Conservation (phyloP, 2,329 filamentous ascomycete genomes). For the Pseudopithomyces chartarum region DNA sequence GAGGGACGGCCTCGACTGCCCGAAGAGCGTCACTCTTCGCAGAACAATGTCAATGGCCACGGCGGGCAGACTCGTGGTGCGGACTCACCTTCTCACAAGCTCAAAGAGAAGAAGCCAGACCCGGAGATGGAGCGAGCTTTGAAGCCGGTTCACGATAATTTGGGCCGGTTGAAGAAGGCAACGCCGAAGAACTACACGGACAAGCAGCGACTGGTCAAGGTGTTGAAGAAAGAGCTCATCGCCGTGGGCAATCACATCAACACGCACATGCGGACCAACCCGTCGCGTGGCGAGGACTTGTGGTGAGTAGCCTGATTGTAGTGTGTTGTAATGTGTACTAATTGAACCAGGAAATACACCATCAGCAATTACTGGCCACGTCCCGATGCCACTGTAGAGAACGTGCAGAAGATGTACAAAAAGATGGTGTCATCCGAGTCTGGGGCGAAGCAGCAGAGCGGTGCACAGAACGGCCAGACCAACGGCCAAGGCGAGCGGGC, state of each 20-base stretch:
- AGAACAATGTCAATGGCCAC: conserved; percentile 47
- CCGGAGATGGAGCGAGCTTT: conserved; percentile 59
- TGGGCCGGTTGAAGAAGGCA: conserved; percentile 64
- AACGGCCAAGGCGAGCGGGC: conserved; percentile 22
- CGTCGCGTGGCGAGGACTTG: conserved; percentile 55
- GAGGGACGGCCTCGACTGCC: conserved; percentile 58
- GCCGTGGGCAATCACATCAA: conserved; percentile 68
- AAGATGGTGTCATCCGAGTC: conserved; percentile 41
- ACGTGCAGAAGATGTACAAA: conserved; percentile 46
- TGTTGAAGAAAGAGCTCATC: conserved; percentile 65
- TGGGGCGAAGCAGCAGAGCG: conserved; percentile 14
- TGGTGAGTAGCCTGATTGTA: conserved; percentile 49
- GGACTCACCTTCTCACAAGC: conserved; percentile 27
- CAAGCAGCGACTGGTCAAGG: conserved; percentile 64
- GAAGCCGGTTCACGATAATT: conserved; percentile 64
- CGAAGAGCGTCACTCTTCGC: conserved; percentile 50
- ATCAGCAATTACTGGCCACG: conserved; percentile 47
- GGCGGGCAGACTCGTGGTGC: conserved; percentile 32
- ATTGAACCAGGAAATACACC: conserved; percentile 40
- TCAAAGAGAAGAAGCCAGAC: conserved; percentile 39
- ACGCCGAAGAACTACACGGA: conserved; percentile 67
- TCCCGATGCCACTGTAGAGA: conserved; percentile 30
- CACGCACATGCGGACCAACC: conserved; percentile 50
- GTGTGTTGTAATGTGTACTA: conserved; percentile 15
- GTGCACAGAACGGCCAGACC: conserved; percentile 14